Conservation (phyloP, 495 filamentous ascomycete genomes). For the Trichoderma orchidacearum region DNA sequence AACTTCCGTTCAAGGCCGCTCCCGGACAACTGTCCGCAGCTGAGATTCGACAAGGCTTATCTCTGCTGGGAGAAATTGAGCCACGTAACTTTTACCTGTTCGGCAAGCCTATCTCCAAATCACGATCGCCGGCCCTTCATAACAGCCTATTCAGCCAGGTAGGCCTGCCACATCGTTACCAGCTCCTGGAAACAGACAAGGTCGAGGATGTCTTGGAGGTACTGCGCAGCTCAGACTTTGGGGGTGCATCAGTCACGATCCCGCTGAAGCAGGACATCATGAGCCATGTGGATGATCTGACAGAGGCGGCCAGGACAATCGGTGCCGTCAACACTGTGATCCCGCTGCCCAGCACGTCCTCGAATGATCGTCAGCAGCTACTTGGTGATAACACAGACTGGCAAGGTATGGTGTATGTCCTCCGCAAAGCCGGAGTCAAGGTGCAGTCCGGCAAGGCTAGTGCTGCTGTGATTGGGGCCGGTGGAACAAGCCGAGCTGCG, state of each 20-base stretch:
- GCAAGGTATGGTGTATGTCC: conserved; percentile 74
- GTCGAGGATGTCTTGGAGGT: conserved; percentile 48
- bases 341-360: conserved; percentile 7
- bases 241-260: conserved; percentile 90
- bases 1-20: conserved; percentile 80
- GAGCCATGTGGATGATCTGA: conserved; percentile 63
- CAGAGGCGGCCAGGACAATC: conserved; percentile 65
- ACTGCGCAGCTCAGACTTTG: conserved; percentile 62
- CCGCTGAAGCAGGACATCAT: conserved; percentile 87
- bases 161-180: conserved; percentile 82
- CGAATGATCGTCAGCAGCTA: conserved; percentile 24
- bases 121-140: conserved; percentile 78
- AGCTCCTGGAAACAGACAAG: conserved; percentile 61
- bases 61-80: conserved; percentile 67
- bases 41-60: conserved; percentile 70
- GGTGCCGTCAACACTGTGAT: conserved; percentile 95
- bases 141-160: conserved; percentile 67
- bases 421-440: conserved; percentile 57
- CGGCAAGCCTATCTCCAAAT: conserved; percentile 67
- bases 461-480: conserved; percentile 73
- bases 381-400: conserved; percentile 93
- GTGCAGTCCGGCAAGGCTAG: conserved; percentile 18
- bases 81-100: conserved; percentile 73
- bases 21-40: conserved; percentile 87
- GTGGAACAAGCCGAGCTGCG: conserved; percentile 84